Base-by-base conservation (phyloP, 345 rosid genomes). In the Corymbia maculata region DNA sequence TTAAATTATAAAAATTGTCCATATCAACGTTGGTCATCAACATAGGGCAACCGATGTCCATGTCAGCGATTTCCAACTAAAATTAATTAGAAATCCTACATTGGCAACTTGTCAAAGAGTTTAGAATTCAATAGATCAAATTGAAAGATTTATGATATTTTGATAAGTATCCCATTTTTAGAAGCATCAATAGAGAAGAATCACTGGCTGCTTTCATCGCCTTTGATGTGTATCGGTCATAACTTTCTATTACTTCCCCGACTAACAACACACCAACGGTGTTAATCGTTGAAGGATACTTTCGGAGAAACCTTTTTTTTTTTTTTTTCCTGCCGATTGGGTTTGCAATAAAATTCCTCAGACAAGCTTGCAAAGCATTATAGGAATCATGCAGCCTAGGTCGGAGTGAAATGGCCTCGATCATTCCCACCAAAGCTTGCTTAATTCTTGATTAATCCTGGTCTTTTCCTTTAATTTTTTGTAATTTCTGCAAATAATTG, bases 1-100 rank as follows among this genome's bases (percentile, higher is more conserved):
- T 1, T 10, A 53, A 55, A 55, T 55, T 55, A 1, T 1, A 0
- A 55, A 55, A 55, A 55, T 55, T 55, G 19, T 55, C 2, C 5
- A 55, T 2, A 0, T 21, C 1, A 0, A 0, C 8, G 0, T 55
- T 0, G 0, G 0, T 2, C 0, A 19, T 21, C 0, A 4, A 55
- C 22, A 5, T 0, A 21, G 0, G 0, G 22, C 2, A 55, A 0
- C 0, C 0, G 7, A 55, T 36, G 9, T 55, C 21, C 28, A 55
- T 0, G 1, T 21, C 0, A 55, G 0, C 7, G 5, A 8, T 21
- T 21, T 55, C 5, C 22, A 55, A 11, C 22, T 1, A 55, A 55
- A 21, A 55, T 21, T 55, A 2, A 5, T 55, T 0, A 1, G 26
- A 55, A 19, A 55, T 0, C 0, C 4, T 55, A 55, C 1, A 55